Evolutionary conservation across 225 moss, liverwort and hornwort genomes (phyloP), one percentile per base, ranked within the genome.

Genomic region (Marchantia polymorpha): DNA sequence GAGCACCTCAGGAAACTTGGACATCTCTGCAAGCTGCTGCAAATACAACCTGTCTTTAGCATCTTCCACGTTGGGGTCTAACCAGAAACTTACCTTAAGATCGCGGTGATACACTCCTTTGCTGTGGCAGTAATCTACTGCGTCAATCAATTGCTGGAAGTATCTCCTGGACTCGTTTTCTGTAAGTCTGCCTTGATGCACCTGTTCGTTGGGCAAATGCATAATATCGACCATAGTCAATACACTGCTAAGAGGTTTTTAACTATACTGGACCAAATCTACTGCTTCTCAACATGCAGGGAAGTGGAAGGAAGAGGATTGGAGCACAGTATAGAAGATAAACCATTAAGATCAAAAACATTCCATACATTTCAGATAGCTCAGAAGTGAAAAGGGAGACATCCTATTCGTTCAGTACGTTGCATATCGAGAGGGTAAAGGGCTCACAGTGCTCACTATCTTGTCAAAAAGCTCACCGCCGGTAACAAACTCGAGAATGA

Each of bases 391-490:
- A 39, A 39, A 39, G 39, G 3, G 39, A 39, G 5, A 39, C 2
- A 5, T 39, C 39, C 39, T 39, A 39, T 39, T 5, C 2, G 5
- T 39, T 39, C 39, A 39, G 39, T 39, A 39, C n/a, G 22, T 50
- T 71, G n/a, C 10, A n/a, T 11, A n/a, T 11, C 50, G n/a, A 23
- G n/a, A 23, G 61, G 61, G 23, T 22, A 61, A 17, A 61, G 50
- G 50, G 71, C 29, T 79, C n/a, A 53, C 27, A 27, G 71, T 63
- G 19, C 93, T 88, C 85, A 97, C 95, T 81, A 99, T 99, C 79
- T 92, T 93, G 82, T 99, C 95, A 83, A 99, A 99, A 69, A 99
- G 93, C 84, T 99, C 99, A 72, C 99, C 99, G 72, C 99, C 95
- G 10, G 95, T 90, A 48, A 99, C 95, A 77, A 99, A 99, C 89